Evolutionary conservation across 805 yeast genomes (phyloP).

Genomic region (Ogataea chonburiensis): DNA sequence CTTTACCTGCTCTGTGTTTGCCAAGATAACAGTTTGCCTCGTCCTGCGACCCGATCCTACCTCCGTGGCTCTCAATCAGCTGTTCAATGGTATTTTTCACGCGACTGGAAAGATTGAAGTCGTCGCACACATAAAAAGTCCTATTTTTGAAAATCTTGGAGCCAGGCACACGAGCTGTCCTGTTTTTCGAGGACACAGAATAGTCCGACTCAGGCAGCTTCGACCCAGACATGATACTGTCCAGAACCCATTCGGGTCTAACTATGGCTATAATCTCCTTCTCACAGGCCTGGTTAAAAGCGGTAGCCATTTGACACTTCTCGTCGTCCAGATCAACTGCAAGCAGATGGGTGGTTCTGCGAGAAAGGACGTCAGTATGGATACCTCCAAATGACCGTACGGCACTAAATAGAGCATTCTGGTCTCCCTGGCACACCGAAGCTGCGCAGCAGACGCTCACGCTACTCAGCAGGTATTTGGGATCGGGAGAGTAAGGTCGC

Average conservation of each 20-base stretch:
- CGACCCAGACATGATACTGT: conserved; percentile 54
- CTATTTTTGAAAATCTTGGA: conserved; percentile 41
- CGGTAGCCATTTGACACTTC: conserved; percentile 37
- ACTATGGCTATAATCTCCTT: conserved; percentile 55
- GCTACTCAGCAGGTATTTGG: conserved; percentile 59
- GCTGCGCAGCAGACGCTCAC: conserved; percentile 52
- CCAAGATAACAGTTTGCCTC: conserved; percentile 56
- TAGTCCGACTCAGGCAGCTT: conserved; percentile 55
- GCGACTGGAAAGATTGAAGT: conserved; percentile 51
- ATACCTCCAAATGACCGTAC: conserved; percentile 78
- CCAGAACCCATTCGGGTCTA: conserved; percentile 77
- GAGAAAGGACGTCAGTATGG: conserved; percentile 58
- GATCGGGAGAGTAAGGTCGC: conserved; percentile 70
- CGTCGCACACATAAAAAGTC: conserved; percentile 50
- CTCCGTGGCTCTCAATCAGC: conserved; percentile 56
- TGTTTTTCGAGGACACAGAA: conserved; percentile 33
- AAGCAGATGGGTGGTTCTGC: conserved; percentile 76
- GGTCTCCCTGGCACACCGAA: conserved; percentile 55
- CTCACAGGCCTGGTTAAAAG: conserved; percentile 28
- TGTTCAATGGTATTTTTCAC: conserved; percentile 39
- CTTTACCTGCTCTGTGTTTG: conserved; percentile 55
- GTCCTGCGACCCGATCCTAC: conserved; percentile 36
- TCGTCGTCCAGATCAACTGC: conserved; percentile 54
- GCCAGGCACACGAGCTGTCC: not conserved
- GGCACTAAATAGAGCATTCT: conserved; percentile 66